Base-by-base conservation (phyloP, 371 early-diverging fungal species). In the Haplosporangium sp. region DNA sequence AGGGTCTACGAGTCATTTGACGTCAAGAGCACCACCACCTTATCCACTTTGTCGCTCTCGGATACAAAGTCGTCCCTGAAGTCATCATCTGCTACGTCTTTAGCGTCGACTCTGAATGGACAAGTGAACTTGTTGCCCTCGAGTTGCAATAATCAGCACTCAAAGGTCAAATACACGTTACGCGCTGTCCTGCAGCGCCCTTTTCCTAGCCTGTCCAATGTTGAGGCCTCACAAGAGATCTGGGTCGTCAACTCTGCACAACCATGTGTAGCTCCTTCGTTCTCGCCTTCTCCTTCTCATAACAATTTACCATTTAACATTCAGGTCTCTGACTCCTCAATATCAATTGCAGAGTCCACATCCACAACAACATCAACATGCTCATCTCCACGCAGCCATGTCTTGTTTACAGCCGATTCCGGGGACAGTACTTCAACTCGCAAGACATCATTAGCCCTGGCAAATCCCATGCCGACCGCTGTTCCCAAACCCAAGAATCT, bases 151-250 rank as follows among this genome's bases (percentile, higher is more conserved):
- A 42, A 59, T 38, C 56, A 57, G 8, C 43, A 69, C 37, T 29
- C 62, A 6, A 59, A 54, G 43, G 43, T 65, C 57, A 59, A 60
- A 23, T 69, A 74, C 53, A 65, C 74, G 4, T 61, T 74, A 29
- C 74, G 74, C 16, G 74, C 74, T 0, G 65, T 74, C 14, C 54
- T 74, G 20, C 64, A 56, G 50, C 45, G 74, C 21, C 74, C 74
- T 13, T 74, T 74, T 40, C 74, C 74, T 1, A 65, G 65, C 23
- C 55, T 73, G 18, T 74, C 74, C 20, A 74, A 74, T 21, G 54
- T 68, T 12, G 74, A 74, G 52, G 69, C 74, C 2, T 74, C 65
- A 0, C 74, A 74, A 29, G 74, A 74, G 47, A 56, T 74, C 16
- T 74, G 74, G 74, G 74, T 74, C n/a, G 48, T 69, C 36, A 64